Base-by-base conservation (phyloP, 2,329 filamentous ascomycete species). In the Penicillium sp. region DNA sequence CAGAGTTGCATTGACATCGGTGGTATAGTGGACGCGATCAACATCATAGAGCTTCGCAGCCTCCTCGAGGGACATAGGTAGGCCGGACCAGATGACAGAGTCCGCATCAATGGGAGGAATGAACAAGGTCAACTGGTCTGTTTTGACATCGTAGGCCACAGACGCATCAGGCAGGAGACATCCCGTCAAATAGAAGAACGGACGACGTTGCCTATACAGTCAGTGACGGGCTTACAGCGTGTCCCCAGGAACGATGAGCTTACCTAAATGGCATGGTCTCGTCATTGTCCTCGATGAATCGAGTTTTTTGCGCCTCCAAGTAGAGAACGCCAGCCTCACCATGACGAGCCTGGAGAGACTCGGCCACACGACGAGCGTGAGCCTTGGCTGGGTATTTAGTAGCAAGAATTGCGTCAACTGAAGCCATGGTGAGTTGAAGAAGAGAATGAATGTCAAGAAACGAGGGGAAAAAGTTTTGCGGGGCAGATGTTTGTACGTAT, bases 181-280 rank as follows among this genome's bases (percentile, higher is more conserved):
- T 66, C 95, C 95, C 25, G 91, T 93, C 45, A 98, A 82, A 77
- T 99, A 99, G 84, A 90, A 97, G 80, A 99, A 99, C 75, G 87
- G 91, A 54, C 95, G 88, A 62, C 93, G 90, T 77, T 97, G 93
- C 63, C 91, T 92, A 42, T 27, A 27, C 11, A 42, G 9, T 42
- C 19, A 13, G 21, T 23, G 39, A 42, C 3, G 19, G 10, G 19
- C 3, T 23, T 42, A 42, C 39, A 13, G 39, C 11, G 4, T 11
- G 10, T 42, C 1, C 13, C 13, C 19, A 16, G 25, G 16, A 50
- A 10, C 19, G 23, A 27, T 29, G 21, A 53, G 54, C 42, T 53
- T 81, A 92, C 87, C 91, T 85, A 75, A 96, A 97, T 25, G 87
- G 91, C 68, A 87, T 85, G 8, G 88, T 83, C 70, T 90, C 87